A percentile compares a stretch with the other conserved stretches of the same genome.
Evolutionary conservation across 2,329 filamentous ascomycete species (phyloP).

Genomic region (Fusarium burgessii): DNA sequence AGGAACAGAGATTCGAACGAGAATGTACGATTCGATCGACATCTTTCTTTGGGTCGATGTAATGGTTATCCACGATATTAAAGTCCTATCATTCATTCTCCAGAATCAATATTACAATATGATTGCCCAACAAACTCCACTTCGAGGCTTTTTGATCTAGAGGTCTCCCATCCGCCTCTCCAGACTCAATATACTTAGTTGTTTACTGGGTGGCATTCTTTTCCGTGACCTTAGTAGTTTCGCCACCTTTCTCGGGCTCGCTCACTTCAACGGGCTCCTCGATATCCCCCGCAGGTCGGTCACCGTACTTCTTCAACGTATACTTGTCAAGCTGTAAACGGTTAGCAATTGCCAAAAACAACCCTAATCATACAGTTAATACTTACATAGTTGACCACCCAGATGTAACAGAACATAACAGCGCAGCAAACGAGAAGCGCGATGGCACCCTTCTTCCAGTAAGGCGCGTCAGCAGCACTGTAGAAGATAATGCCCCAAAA

Average conservation of each 20-base stretch:
- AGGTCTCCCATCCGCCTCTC: no score
- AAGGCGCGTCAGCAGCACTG: constrained; percentile 56
- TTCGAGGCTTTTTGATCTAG: no score
- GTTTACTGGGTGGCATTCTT: background rate
- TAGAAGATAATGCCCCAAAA: constrained; percentile 61
- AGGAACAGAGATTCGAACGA: no score
- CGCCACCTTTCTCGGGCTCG: background rate
- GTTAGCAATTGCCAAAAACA: background rate
- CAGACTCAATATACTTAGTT: no score
- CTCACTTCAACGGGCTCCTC: background rate
- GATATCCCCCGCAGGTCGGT: background rate
- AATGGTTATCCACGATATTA: no score
- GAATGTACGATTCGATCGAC: no score
- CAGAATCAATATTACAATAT: no score
- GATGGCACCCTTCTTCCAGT: constrained; percentile 52
- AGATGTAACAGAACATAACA: constrained; percentile 38
- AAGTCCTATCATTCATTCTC: no score
- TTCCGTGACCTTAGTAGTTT: background rate
- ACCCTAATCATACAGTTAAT: accelerated
- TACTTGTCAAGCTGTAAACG: constrained; percentile 1
- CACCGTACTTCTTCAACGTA: constrained; percentile 10
- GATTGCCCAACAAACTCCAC: no score
- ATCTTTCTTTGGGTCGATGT: no score
- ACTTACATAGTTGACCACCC: constrained; percentile 31
- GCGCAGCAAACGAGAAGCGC: constrained; percentile 34